Evolutionary conservation across 148 eudicot species (phyloP).

Genomic region (Vaccinium corymbosum): DNA sequence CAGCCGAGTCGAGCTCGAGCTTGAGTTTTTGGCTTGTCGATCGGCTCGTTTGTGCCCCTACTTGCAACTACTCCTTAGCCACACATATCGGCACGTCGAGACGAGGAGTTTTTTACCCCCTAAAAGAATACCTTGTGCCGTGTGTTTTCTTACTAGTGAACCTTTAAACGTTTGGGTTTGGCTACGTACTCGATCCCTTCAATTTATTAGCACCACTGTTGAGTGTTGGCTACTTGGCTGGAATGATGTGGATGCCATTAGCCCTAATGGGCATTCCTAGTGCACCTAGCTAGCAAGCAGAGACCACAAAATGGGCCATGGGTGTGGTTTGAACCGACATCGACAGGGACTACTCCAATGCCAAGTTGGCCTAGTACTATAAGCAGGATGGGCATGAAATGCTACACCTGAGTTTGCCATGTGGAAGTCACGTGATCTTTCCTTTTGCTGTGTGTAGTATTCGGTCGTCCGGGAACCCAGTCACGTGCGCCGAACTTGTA

Average conservation of each 20-base stretch:
- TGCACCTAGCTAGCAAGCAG: too few species aligned
- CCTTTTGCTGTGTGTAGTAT: not conserved
- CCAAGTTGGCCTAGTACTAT: not conserved
- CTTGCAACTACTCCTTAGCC: too few species aligned
- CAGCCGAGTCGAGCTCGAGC: too few species aligned
- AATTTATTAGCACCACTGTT: not conserved
- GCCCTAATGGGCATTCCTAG: not conserved
- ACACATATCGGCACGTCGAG: too few species aligned
- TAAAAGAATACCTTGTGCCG: too few species aligned
- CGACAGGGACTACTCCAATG: not conserved
- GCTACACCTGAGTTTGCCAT: not conserved
- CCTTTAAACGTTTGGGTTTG: too few species aligned
- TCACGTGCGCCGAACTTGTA: not conserved
- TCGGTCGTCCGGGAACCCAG: not conserved
- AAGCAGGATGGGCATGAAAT: not conserved
- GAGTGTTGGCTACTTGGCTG: not conserved
- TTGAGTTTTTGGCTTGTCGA: too few species aligned
- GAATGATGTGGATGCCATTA: not conserved
- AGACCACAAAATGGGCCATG: not conserved
- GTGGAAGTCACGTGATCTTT: not conserved
- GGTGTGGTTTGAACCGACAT: not conserved
- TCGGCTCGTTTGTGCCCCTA: too few species aligned
- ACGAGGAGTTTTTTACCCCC: too few species aligned
- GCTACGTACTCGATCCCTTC: too few species aligned
- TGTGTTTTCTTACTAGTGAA: too few species aligned